These are phyloP conservation scores for Mortierella claussenii DNA, from an alignment of 192 early-diverging fungal genomes.

Conservation along the genomic window DNA sequence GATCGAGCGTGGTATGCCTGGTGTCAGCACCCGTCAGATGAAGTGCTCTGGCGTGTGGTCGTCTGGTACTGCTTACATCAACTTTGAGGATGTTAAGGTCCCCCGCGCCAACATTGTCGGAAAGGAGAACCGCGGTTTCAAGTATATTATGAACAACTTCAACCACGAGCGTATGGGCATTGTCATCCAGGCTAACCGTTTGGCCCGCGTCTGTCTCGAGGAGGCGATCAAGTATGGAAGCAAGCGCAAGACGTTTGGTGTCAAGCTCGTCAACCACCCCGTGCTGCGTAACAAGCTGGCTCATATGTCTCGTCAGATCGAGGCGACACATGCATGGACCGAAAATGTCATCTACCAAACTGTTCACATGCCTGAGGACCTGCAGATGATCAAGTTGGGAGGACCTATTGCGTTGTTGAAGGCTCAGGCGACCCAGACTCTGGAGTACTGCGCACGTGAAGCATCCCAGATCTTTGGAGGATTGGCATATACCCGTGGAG, in stretches of 20 bases:
- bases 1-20: constrained; percentile 76
- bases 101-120: constrained; percentile 88
- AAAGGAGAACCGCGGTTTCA: constrained; percentile 88
- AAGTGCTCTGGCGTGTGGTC: constrained; percentile 87
- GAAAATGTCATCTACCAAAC: constrained; percentile 82
- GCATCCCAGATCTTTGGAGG: constrained; percentile 95
- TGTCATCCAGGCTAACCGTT: constrained; percentile 84
- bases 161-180: constrained; percentile 88
- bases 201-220: constrained; percentile 88
- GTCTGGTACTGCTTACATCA: constrained; percentile 81
- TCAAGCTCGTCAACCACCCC: constrained; percentile 85
- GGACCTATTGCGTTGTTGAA: constrained; percentile 89
- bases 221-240: constrained; percentile 85
- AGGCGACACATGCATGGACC: constrained; percentile 88
- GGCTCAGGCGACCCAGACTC: constrained; percentile 85
- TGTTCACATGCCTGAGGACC: constrained; percentile 68
- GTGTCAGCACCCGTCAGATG: constrained; percentile 85
- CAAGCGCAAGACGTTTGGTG: constrained; percentile 90
- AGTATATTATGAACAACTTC: constrained; percentile 82
- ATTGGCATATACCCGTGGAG: constrained; percentile 81
- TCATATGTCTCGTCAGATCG: constrained; percentile 85
- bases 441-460: constrained; percentile 90
- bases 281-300: constrained; percentile 85
- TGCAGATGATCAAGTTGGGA: constrained; percentile 81
- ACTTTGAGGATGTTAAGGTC: constrained; percentile 89